Evolutionary conservation across 2,329 filamentous ascomycete genomes (phyloP), one percentile per base, ranked within the genome.

Genomic region (Arachnopeziza araneosa): DNA sequence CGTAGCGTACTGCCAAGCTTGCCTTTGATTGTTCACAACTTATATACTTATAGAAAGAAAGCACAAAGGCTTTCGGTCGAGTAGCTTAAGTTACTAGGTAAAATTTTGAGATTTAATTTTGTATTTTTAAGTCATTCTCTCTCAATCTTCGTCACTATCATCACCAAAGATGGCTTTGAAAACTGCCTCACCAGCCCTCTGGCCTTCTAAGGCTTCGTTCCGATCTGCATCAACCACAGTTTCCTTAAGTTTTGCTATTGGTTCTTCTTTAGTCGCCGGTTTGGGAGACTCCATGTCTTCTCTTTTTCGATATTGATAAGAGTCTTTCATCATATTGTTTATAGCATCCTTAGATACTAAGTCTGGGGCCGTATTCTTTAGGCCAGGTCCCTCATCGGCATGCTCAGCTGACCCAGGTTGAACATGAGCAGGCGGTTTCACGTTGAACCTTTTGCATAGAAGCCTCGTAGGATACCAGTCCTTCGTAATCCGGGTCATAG

Each of bases 111-210:
- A 30, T n/a, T n/a, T 9, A 30, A 5, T 30, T 30, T 30, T 30
- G 5, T 9, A 30, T 30, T 30, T 30, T 30, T 30, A 5, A 30
- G 4, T 30, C 26, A 44, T 44, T 44, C 17, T 12, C 12, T 44
- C 10, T 52, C 56, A 54, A 36, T 71, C 71, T 51, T 91, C 88
- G 67, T 91, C 89, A 65, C 89, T 88, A 69, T 89, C 89, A 72
- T 92, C 91, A 6, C 93, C 93, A 81, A 98, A 98, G 30, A 98
- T 92, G n/a, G 91, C 90, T 67, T 85, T 90, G 68, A 97, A 92
- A 0, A 97, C 87, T 51, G 89, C 90, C 54, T 93, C 90, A 19
- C 88, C 86, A 0, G 92, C 90, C 57, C 85, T 82, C 68, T 86
- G 80, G 0, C 83, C 87, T 70, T 96, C 90, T 10, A 96, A 71